A percentile compares a stretch with the other conserved stretches of the same genome.
Evolutionary conservation across 1,139 yeast species (phyloP).

Genomic region (Pichia sp.): DNA sequence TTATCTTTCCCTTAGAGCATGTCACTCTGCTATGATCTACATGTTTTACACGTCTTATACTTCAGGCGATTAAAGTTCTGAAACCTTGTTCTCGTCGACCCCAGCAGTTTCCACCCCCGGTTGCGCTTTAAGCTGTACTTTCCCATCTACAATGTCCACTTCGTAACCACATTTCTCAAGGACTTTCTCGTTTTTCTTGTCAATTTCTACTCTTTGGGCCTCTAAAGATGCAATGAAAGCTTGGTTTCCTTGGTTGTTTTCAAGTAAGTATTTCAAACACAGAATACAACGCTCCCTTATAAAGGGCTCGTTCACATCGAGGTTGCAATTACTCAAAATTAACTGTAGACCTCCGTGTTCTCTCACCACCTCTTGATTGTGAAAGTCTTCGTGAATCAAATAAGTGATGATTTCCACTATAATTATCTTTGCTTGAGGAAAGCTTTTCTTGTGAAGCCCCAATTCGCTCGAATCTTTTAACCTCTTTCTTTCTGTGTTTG

Average conservation of each 20-base stretch:
- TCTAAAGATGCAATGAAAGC: constrained; percentile 62
- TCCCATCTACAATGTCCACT: constrained; percentile 53
- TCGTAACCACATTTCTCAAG: constrained; percentile 57
- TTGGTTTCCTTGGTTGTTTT: constrained; percentile 65
- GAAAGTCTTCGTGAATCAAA: constrained; percentile 46
- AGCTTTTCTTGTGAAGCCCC: constrained; percentile 24
- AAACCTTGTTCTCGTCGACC: neutral
- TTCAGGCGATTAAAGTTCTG: neutral
- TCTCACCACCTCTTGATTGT: constrained; percentile 65
- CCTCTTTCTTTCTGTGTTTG: constrained; percentile 40
- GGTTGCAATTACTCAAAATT: constrained; percentile 73
- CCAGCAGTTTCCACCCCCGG: neutral
- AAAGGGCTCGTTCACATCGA: constrained; percentile 85
- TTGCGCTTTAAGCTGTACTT: constrained; percentile 36
- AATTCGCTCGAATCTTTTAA: constrained; percentile 25
- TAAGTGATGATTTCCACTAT: constrained; percentile 59
- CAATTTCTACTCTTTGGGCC: constrained; percentile 49
- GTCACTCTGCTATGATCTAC: neutral
- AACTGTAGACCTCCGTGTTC: constrained; percentile 64
- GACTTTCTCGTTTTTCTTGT: constrained; percentile 40
- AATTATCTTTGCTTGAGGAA: constrained; percentile 59
- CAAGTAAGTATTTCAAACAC: constrained; percentile 65
- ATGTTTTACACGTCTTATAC: too few species aligned
- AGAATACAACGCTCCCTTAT: constrained; percentile 81
- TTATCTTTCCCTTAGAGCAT: neutral